Evolutionary conservation across 164 flowering plant genomes (phyloP), one percentile per base, ranked within the genome.

Genomic region (Paratinospora sagittata): DNA sequence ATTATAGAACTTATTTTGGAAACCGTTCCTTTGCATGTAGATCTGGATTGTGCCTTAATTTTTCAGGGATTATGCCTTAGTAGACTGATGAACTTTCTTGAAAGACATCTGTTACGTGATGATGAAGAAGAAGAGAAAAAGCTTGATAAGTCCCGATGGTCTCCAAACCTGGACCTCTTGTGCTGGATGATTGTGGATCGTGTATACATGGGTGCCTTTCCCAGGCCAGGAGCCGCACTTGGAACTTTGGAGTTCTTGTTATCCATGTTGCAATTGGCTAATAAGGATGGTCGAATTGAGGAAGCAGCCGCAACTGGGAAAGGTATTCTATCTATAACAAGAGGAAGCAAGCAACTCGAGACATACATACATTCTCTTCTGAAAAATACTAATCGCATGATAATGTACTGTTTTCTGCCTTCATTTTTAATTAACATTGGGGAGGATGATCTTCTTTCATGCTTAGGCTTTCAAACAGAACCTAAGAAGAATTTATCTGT

Each of bases 101-200:
- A 96, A 79, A 88, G 99, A 74, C 95, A 97, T 60, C 94, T 96
- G 57, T 67, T 89, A 81, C 96, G 97, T 75, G 99, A 96, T 84
- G 99, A 96, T 73, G 99, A 96, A 79, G 98, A 91, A 84, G 81
- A 87, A 73, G 89, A 84, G 70, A 93, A 93, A 79, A 93, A 90
- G 81, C 83, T 96, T 36, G 99, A 96, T 76, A 93, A 93, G 78
- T 84, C 70, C 76, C 86, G 96, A 23, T 96, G 99, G 99, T 88
- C 98, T 64, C 69, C 78, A 63, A 96, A 96, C 77, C 81, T 96
- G 68, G 99, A 96, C 77, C 80, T 91, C 45, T 77, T 96, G 26
- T 93, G 98, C 74, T 85, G 92, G 90, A 85, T 93, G 89, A 88
- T 93, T 73, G 99, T 96, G 47, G 98, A 96, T 78, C 97, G 98